A percentile compares a stretch with the other conserved stretches of the same genome.
phyloP scores from a whole-genome alignment of 768 basidiomycete genomes.

The Xanthoconium purpureum region DNA sequence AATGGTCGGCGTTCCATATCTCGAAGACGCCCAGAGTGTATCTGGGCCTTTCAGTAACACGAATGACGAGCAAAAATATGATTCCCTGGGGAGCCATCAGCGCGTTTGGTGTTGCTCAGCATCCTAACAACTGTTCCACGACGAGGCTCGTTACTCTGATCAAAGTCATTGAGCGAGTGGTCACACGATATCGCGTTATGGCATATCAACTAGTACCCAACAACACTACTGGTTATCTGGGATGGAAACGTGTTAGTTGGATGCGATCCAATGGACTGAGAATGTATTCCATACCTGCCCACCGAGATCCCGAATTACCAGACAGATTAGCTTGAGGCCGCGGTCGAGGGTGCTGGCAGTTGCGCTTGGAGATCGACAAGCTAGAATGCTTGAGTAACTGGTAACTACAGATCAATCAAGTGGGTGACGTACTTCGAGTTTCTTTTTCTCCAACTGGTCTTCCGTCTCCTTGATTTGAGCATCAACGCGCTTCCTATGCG shows the following conservation, averaged over 20 bases:
- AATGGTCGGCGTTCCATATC: not conserved
- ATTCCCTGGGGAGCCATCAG: not conserved
- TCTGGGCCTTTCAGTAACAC: too few relatives aligned
- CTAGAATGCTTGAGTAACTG: constrained; percentile 36
- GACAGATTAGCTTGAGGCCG: constrained; percentile 6
- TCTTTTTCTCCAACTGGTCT: constrained; percentile 76
- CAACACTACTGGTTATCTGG: not conserved
- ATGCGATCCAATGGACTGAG: not conserved
- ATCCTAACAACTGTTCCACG: not conserved
- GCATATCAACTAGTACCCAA: not conserved
- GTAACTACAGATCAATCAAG: constrained; percentile 2
- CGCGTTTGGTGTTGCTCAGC: not conserved
- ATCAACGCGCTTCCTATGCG: constrained; percentile 73
- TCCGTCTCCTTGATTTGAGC: constrained; percentile 75
- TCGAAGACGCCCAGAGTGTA: not conserved
- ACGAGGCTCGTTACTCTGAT: not conserved
- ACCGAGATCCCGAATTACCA: not conserved
- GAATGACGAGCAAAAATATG: not conserved
- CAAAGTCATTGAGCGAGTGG: not conserved
- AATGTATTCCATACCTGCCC: not conserved
- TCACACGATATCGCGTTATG: not conserved
- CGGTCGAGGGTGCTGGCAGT: constrained; percentile 39
- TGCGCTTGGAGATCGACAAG: constrained; percentile 65
- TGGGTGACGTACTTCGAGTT: constrained; percentile 57
- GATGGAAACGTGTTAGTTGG: not conserved